Percentiles rank a stretch among this genome's conserved stretches.
phyloP scores from a whole-genome alignment of 495 filamentous ascomycete genomes.

The Aspergillus affinis region DNA sequence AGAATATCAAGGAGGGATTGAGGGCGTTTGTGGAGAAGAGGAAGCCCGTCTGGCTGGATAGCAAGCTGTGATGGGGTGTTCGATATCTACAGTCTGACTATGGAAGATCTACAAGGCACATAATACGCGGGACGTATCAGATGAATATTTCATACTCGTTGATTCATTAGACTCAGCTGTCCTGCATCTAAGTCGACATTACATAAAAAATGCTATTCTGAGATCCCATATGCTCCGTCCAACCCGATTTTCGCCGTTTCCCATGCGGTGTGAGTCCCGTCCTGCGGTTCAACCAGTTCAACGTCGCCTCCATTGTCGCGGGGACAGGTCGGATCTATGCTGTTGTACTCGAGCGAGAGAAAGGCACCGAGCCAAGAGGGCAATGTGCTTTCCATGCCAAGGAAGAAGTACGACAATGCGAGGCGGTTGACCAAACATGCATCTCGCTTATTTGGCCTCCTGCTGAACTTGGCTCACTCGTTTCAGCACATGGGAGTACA shows the following conservation, averaged over 20 bases:
- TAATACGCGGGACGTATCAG: background rate
- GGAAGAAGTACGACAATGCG: background rate
- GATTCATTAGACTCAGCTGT: background rate
- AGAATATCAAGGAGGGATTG: constrained; percentile 81
- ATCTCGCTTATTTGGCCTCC: constrained; percentile 39
- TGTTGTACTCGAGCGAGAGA: background rate
- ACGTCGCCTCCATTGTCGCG: constrained; percentile 11
- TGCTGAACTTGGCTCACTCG: constrained; percentile 77
- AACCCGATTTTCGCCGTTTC: constrained; percentile 36
- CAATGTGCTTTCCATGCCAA: too few relatives aligned
- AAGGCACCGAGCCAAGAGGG: too few relatives aligned
- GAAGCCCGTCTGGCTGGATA: constrained; percentile 70
- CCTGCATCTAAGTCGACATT: background rate
- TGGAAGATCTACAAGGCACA: background rate
- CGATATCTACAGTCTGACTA: background rate
- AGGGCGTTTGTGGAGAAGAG: constrained; percentile 81
- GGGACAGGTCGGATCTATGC: background rate
- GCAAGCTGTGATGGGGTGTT: constrained; percentile 60
- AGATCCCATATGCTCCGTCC: constrained; percentile 18
- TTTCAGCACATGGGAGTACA: constrained; percentile 69
- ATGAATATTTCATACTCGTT: background rate
- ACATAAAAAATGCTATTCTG: constrained; percentile 1
- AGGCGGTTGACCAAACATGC: background rate
- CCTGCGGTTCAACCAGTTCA: constrained; percentile 23
- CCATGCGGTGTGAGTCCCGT: constrained; percentile 32